phyloP scores from a whole-genome alignment of 129 eudicot species.

The Sambucus nigra region DNA sequence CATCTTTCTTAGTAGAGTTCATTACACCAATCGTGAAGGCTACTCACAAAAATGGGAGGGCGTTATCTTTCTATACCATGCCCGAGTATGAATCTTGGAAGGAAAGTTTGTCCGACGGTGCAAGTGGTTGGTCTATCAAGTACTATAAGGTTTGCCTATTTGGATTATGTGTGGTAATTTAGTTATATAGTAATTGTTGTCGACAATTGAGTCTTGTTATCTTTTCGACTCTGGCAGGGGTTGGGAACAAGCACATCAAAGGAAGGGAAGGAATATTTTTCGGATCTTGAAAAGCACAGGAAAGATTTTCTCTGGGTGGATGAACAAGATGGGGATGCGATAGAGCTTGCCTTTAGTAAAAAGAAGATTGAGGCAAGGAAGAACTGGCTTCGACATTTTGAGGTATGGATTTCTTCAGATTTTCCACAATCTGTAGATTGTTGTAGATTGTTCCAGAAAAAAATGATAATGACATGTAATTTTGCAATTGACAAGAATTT shows the following conservation, averaged over 20 bases:
- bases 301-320: constrained; percentile 74
- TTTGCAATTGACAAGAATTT: not conserved
- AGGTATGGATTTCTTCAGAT: constrained; percentile 32
- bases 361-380: constrained; percentile 91
- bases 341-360: constrained; percentile 91
- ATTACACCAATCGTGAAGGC: constrained; percentile 94
- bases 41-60: constrained; percentile 30
- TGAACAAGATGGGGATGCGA: constrained; percentile 79
- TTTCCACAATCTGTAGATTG: too few species aligned
- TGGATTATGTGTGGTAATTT: not conserved
- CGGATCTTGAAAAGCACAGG: constrained; percentile 56
- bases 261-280: constrained; percentile 73
- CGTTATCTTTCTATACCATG: constrained; percentile 62
- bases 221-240: constrained; percentile 40
- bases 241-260: constrained; percentile 74
- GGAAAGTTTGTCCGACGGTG: constrained; percentile 34
- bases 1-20: constrained; percentile 73
- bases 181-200: not conserved
- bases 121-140: constrained; percentile 63
- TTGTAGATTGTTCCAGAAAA: not conserved
- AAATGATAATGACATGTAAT: not conserved
- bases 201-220: not conserved
- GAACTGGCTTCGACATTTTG: constrained; percentile 77
- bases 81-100: constrained; percentile 84
- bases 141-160: constrained; percentile 73